phyloP scores from a whole-genome alignment of 2,329 filamentous ascomycete species.

The Epichloe festucae region DNA sequence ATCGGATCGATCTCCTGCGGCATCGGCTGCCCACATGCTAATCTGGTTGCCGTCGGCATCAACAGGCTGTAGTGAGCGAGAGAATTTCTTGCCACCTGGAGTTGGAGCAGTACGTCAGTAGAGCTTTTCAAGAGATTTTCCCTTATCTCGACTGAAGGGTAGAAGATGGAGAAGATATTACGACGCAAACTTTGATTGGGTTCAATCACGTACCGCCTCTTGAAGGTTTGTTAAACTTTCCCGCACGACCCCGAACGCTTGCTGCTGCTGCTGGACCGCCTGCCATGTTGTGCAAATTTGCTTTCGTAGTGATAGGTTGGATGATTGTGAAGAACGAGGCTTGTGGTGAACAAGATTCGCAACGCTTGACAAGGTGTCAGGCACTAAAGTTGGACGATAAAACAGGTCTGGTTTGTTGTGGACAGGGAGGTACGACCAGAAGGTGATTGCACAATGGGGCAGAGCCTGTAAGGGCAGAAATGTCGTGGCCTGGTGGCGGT shows the following conservation, averaged over 20 bases:
- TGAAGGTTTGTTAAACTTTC: conserved; percentile 90
- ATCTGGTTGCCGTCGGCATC: conserved; percentile 82
- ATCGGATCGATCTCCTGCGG: conserved; percentile 39
- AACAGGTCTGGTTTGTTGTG: neutral
- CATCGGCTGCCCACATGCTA: conserved; percentile 69
- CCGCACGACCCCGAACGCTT: conserved; percentile 61
- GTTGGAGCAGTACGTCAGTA: neutral
- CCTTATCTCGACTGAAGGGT: neutral
- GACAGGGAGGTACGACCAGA: neutral
- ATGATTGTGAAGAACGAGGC: neutral
- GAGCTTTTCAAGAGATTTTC: neutral
- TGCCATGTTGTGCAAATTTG: conserved; percentile 28
- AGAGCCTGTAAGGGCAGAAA: neutral
- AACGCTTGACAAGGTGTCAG: neutral
- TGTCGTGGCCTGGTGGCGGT: neutral
- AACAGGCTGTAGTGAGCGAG: conserved; percentile 74
- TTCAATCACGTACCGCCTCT: conserved; percentile 58
- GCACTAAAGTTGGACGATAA: neutral
- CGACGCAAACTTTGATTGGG: neutral
- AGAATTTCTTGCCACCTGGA: conserved; percentile 88
- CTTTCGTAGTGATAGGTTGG: neutral
- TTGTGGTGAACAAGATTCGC: neutral
- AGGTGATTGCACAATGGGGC: neutral
- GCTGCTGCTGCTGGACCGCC: conserved; percentile 28
- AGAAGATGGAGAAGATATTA: neutral